Conservation (phyloP, 2,329 filamentous ascomycete species). For the Escovopsis sp. region DNA sequence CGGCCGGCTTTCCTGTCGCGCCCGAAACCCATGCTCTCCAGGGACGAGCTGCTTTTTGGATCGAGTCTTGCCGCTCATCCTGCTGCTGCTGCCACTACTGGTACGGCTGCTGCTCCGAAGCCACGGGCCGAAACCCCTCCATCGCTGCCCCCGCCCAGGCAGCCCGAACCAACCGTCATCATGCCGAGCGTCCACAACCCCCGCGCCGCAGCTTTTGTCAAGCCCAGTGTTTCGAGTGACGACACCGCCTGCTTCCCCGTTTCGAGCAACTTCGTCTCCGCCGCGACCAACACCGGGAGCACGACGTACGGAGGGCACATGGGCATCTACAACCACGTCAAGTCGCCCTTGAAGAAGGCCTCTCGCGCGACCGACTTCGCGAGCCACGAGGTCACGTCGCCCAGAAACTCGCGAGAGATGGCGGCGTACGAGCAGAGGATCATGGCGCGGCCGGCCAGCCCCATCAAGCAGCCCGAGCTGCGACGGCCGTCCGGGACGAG, state of each 20-base stretch:
- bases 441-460: constrained; percentile 23
- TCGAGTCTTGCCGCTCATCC: no score
- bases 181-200: constrained; percentile 16
- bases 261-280: constrained; percentile 8
- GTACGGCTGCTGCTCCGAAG: constrained; percentile 18
- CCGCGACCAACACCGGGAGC: constrained; percentile 11
- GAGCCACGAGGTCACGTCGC: constrained; percentile 25
- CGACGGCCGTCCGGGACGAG: constrained; percentile 13
- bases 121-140: constrained; percentile 15
- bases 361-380: constrained; percentile 45
- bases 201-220: constrained; percentile 19
- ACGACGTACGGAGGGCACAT: constrained; percentile 52
- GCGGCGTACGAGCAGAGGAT: constrained; percentile 38
- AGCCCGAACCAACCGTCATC: constrained; percentile 18
- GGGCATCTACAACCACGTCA: constrained; percentile 64
- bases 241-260: constrained; percentile 16
- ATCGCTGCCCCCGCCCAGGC: constrained; percentile 26
- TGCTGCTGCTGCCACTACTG: no score
- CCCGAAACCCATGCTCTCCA: constrained; percentile 66
- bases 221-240: not conserved
- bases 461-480: constrained; percentile 21
- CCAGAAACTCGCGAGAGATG: constrained; percentile 46
- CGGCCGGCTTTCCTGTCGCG: constrained; percentile 67
- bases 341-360: constrained; percentile 71
- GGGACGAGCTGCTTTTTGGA: constrained; percentile 30